A percentile compares a stretch with the other conserved stretches of the same genome.
Conservation (phyloP, 129 eudicot genomes). For the Flaveria linearis region DNA sequence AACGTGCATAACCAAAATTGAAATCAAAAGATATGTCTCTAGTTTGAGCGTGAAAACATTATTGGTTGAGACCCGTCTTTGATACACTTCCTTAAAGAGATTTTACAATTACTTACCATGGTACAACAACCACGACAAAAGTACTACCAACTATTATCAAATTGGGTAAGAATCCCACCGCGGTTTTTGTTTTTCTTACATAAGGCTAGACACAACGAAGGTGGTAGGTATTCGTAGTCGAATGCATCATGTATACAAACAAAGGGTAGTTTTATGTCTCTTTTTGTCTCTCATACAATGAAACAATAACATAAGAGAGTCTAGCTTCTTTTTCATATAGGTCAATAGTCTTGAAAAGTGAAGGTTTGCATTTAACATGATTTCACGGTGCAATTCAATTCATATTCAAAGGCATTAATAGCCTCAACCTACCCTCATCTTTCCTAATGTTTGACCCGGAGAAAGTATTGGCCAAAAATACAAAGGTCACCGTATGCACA, state of each 20-base stretch:
- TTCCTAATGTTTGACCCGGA: background rate
- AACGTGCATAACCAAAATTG: background rate
- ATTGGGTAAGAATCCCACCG: background rate
- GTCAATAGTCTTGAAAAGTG: no score
- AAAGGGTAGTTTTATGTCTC: background rate
- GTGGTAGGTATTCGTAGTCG: no score
- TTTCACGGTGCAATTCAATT: background rate
- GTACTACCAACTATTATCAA: background rate
- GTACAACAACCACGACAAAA: background rate
- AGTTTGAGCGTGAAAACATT: background rate
- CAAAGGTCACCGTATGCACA: no score
- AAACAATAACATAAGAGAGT: no score
- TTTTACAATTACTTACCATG: no score
- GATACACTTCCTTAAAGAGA: background rate
- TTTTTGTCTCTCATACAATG: no score
- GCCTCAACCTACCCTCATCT: background rate
- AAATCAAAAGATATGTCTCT: background rate
- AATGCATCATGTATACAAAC: no score
- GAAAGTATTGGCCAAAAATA: background rate
- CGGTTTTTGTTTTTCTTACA: no score
- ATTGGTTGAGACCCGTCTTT: background rate
- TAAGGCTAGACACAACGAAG: no score
- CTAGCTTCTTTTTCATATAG: background rate
- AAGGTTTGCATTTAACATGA: no score
- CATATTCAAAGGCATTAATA: background rate